Conservation (phyloP, 1,139 yeast species). For the Lodderomyces pseudojiufengensis region DNA sequence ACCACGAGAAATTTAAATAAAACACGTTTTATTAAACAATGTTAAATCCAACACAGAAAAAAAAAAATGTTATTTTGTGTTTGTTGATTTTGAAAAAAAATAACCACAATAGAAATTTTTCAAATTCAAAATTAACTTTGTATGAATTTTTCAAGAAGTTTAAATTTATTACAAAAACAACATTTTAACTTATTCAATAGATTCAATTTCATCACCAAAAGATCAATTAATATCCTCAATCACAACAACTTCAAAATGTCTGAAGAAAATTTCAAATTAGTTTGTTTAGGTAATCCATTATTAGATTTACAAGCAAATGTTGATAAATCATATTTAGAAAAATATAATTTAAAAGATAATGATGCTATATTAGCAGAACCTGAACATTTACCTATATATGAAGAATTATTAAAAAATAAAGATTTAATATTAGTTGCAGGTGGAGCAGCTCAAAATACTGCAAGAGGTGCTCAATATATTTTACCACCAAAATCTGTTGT, state of each 20-base stretch:
- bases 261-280: constrained; percentile 29
- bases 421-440: constrained; percentile 84
- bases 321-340: constrained; percentile 61
- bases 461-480: constrained; percentile 95
- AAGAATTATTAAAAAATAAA: constrained; percentile 62
- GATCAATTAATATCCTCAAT: constrained; percentile 5
- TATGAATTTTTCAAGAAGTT: no score
- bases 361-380: constrained; percentile 94
- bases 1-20: no score
- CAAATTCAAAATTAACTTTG: no score
- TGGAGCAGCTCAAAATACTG: constrained; percentile 99
- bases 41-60: no score
- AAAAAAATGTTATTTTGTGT: no score
- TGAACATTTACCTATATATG: constrained; percentile 81
- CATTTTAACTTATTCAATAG: background rate
- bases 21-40: no score
- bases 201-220: constrained; percentile 27
- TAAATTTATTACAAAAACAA: no score
- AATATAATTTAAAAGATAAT: constrained; percentile 82
- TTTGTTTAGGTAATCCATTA: constrained; percentile 60
- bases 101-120: no score
- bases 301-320: constrained; percentile 87
- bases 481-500: constrained; percentile 80
- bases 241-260: constrained; percentile 24
- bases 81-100: no score